Percentiles rank a stretch among this genome's conserved stretches.
Evolutionary conservation across 2,329 filamentous ascomycete genomes (phyloP).

Genomic region (Thielaviopsis punctulata): DNA sequence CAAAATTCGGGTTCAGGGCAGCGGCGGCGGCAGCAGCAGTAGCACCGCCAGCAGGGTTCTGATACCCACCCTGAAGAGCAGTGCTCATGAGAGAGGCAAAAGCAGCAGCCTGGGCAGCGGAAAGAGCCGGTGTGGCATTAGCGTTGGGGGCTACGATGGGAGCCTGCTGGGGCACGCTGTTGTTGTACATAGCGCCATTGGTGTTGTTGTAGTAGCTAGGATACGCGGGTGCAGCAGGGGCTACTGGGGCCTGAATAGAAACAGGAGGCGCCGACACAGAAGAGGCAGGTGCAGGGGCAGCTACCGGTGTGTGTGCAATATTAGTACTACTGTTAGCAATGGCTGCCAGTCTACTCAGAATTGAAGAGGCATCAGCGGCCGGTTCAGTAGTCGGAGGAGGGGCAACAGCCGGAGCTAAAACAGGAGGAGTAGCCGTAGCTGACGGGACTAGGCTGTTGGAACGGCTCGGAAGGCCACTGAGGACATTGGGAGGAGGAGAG

Average conservation of each 20-base stretch:
- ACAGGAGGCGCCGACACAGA: constrained; percentile 19
- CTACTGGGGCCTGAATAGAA: constrained; percentile 19
- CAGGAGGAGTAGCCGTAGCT: constrained; percentile 21
- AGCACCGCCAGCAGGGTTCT: background rate
- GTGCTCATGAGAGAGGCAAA: constrained; percentile 7
- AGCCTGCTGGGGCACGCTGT: constrained; percentile 13
- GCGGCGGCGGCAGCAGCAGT: background rate
- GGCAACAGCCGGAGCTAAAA: constrained; percentile 14
- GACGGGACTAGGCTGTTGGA: constrained; percentile 13
- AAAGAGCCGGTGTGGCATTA: background rate
- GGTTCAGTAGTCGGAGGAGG: constrained; percentile 17
- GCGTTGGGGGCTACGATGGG: constrained; percentile 6
- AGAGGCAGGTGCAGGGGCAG: constrained; percentile 23
- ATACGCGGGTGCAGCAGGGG: constrained; percentile 14
- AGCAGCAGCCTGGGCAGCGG: constrained; percentile 8
- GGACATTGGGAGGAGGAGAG: constrained; percentile 33
- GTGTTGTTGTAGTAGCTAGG: constrained; percentile 7
- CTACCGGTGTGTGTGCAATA: constrained; percentile 26
- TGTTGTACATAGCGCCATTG: background rate
- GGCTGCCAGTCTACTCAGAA: constrained; percentile 43
- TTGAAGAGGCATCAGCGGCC: constrained; percentile 36
- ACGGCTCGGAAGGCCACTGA: constrained; percentile 22
- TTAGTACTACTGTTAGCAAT: constrained; percentile 57
- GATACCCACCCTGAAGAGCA: constrained; percentile 3
- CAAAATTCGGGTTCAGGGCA: constrained; percentile 4